Conservation (phyloP, 495 filamentous ascomycete species). For the Xylaria nigripes region DNA sequence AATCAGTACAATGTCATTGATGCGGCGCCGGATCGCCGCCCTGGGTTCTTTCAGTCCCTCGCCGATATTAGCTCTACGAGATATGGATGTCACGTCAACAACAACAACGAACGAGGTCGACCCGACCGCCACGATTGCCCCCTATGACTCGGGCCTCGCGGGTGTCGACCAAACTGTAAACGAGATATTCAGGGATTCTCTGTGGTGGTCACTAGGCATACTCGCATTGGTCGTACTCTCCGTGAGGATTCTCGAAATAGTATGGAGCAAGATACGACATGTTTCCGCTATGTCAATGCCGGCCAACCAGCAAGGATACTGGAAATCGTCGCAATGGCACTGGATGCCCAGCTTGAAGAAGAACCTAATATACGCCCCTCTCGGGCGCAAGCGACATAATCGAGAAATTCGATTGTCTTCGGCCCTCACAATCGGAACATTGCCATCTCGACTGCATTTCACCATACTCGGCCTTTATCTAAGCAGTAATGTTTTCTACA, state of each 20-base stretch:
- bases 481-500: slow-evolving; percentile 56
- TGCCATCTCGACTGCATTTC: slow-evolving; percentile 77
- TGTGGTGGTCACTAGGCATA: slow-evolving; percentile 45
- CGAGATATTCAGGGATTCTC: slow-evolving; percentile 36
- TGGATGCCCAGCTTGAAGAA: slow-evolving; percentile 60
- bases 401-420: slow-evolving; percentile 71
- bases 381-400: slow-evolving; percentile 77
- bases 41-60: slow-evolving; percentile 18
- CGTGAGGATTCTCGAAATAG: slow-evolving; percentile 37
- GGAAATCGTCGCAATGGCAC: slow-evolving; percentile 37
- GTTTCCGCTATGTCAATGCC: slow-evolving; percentile 40
- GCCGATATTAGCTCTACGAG: slow-evolving; percentile 20
- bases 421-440: slow-evolving; percentile 71
- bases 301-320: slow-evolving; percentile 39
- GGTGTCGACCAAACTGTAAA: slow-evolving; percentile 46
- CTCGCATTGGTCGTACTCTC: slow-evolving; percentile 37
- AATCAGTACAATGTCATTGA: slow-evolving; percentile 19
- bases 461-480: slow-evolving; percentile 60
- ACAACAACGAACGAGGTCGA: slow-evolving; percentile 13
- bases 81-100: slow-evolving; percentile 11
- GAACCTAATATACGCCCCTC: slow-evolving; percentile 73
- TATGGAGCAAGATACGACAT: slow-evolving; percentile 38
- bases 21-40: slow-evolving; percentile 26
- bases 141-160: slow-evolving; percentile 40
- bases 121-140: slow-evolving; percentile 32